Evolutionary conservation across 305 asterid genomes (phyloP).

Genomic region (Solanum hybrid): DNA sequence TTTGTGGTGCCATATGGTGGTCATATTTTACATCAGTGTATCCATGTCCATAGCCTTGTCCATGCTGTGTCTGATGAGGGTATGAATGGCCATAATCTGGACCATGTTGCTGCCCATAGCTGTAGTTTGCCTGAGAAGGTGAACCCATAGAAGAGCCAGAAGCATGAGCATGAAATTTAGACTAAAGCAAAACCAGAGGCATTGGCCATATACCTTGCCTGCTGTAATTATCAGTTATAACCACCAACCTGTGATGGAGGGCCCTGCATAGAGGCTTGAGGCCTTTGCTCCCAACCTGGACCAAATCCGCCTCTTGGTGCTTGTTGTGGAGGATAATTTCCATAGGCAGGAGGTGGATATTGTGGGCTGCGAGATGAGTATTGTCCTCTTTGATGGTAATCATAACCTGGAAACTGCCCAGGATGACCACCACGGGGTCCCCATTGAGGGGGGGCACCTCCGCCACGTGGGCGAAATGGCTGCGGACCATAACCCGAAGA

Average conservation of each 20-base stretch:
- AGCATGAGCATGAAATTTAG: background rate
- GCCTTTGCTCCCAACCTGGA: conserved; percentile 90
- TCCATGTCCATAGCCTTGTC: conserved; percentile 74
- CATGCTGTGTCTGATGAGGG: conserved; percentile 40
- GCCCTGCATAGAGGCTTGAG: conserved; percentile 66
- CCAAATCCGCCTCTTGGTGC: conserved; percentile 69
- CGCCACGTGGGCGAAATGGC: conserved; percentile 71
- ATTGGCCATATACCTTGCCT: background rate
- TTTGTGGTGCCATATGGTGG: conserved; percentile 46
- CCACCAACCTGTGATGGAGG: conserved; percentile 50
- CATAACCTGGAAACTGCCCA: conserved; percentile 55
- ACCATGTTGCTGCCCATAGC: conserved; percentile 74
- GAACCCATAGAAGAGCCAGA: background rate
- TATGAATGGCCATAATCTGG: conserved; percentile 59
- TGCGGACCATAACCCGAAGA: conserved; percentile 76
- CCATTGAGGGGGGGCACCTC: conserved; percentile 68
- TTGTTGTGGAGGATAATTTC: conserved; percentile 73
- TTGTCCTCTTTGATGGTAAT: conserved; percentile 69
- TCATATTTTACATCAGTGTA: conserved; percentile 63
- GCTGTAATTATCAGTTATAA: background rate
- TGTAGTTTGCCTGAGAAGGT: conserved; percentile 57
- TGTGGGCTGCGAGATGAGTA: conserved; percentile 68
- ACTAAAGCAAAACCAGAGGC: background rate
- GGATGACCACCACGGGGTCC: conserved; percentile 70
- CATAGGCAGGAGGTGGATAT: conserved; percentile 53